A percentile compares a stretch with the other conserved stretches of the same genome.
These are phyloP conservation scores for Solanum virginianum DNA, from an alignment of 257 asterid species.

Conservation along the genomic window DNA sequence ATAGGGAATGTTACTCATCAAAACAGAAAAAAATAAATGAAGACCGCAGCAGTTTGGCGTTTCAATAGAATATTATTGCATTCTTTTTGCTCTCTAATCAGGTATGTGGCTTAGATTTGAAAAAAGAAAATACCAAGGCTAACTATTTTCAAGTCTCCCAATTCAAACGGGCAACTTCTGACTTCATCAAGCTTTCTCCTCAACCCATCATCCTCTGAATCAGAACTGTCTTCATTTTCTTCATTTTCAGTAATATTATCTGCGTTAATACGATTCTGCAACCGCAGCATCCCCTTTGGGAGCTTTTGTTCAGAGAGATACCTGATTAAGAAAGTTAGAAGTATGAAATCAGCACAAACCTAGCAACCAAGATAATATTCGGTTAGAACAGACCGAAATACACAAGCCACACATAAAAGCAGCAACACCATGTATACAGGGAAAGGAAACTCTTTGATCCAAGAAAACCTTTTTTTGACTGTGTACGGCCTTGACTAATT, in stretches of 20 bases:
- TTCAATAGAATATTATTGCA: neutral
- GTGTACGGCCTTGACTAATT: neutral
- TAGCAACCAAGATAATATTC: neutral
- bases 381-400: neutral
- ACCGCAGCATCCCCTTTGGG: conserved; percentile 62
- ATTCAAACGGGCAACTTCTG: conserved; percentile 48
- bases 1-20: neutral
- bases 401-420: neutral
- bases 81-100: neutral
- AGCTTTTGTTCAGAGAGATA: conserved; percentile 76
- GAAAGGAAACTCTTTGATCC: neutral
- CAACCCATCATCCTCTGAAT: conserved; percentile 43
- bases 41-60: neutral
- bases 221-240: conserved; percentile 41
- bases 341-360: neutral
- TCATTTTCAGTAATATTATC: conserved; percentile 29
- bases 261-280: conserved; percentile 40
- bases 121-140: conserved; percentile 40
- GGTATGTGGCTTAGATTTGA: neutral
- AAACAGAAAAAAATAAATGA: neutral
- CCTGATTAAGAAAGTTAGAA: conserved; percentile 23
- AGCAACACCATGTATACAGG: neutral
- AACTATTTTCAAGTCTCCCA: conserved; percentile 56
- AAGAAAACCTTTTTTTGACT: neutral
- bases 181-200: conserved; percentile 44